Conservation (phyloP, 768 basidiomycete genomes). For the Psilocybe tampanensis region DNA sequence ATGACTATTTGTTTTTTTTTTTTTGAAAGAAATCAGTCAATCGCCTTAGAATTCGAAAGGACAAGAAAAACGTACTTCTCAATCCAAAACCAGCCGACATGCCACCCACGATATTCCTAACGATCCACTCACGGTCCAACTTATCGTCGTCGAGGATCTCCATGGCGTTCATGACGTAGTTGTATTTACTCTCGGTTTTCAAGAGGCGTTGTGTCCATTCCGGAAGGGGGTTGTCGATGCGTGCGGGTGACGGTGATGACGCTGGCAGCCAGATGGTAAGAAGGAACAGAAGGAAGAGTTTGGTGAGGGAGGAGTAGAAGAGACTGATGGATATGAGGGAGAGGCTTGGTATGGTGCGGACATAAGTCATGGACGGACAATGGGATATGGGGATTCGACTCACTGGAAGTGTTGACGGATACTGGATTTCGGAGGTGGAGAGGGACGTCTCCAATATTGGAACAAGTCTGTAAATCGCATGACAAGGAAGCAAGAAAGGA, state of each 20-base stretch:
- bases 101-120: conserved; percentile 81
- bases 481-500: conserved; percentile 55
- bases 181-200: conserved; percentile 19
- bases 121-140: conserved; percentile 81
- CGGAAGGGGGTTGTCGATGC: conserved; percentile 24
- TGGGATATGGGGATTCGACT: neutral
- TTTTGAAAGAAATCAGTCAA: no score
- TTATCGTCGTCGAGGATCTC: conserved; percentile 70
- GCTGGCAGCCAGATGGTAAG: conserved; percentile 79
- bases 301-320: conserved; percentile 83
- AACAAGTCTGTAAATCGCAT: conserved; percentile 44
- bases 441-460: conserved; percentile 23
- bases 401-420: conserved; percentile 68
- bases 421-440: conserved; percentile 38
- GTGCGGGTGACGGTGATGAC: conserved; percentile 18
- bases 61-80: conserved; percentile 52
- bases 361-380: neutral
- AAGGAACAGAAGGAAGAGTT: conserved; percentile 80
- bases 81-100: conserved; percentile 88
- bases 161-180: conserved; percentile 41
- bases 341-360: no score
- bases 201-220: conserved; percentile 29
- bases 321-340: conserved; percentile 79
- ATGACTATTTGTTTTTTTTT: conserved; percentile 60
- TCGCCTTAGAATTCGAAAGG: neutral